Conservation (phyloP, 495 filamentous ascomycete species). For the Neurospora sp. region DNA sequence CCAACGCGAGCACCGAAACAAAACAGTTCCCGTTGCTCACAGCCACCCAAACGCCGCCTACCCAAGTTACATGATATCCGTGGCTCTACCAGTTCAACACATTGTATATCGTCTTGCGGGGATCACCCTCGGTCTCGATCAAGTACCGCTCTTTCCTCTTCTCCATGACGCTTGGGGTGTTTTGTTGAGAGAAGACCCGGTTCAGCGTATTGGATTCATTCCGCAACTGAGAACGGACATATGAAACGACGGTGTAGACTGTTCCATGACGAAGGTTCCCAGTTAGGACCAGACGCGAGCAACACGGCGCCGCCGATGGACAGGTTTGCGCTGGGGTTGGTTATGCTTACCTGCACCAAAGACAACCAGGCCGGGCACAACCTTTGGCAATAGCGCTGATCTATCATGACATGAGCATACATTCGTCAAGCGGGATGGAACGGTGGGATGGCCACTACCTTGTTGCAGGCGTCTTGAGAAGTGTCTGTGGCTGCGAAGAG, state of each 20-base stretch:
- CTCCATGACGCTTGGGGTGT: slow-evolving; percentile 26
- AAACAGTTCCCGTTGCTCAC: neutral
- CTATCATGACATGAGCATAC: neutral
- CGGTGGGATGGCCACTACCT: neutral
- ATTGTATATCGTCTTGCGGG: slow-evolving; percentile 29
- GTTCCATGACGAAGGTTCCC: slow-evolving; percentile 1
- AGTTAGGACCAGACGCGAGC: neutral
- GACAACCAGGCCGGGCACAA: slow-evolving; percentile 17
- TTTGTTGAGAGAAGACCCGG: slow-evolving; percentile 31
- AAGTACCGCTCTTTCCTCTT: slow-evolving; percentile 17
- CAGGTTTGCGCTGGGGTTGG: neutral
- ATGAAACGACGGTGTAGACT: slow-evolving; percentile 23
- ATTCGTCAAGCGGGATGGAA: slow-evolving; percentile 1
- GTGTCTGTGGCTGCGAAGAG: neutral
- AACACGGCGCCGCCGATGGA: neutral
- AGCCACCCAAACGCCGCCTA: neutral
- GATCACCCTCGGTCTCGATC: slow-evolving; percentile 29
- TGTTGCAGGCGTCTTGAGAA: neutral
- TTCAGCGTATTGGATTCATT: slow-evolving; percentile 26
- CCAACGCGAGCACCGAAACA: neutral
- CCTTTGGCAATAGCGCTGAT: neutral
- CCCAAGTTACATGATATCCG: neutral
- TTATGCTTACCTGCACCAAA: slow-evolving; percentile 18
- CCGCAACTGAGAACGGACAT: slow-evolving; percentile 22
- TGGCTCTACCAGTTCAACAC: slow-evolving; percentile 24